A percentile compares a stretch with the other conserved stretches of the same genome.
Evolutionary conservation across 164 flowering plant genomes (phyloP).

Genomic region (Tetracentron sinense): DNA sequence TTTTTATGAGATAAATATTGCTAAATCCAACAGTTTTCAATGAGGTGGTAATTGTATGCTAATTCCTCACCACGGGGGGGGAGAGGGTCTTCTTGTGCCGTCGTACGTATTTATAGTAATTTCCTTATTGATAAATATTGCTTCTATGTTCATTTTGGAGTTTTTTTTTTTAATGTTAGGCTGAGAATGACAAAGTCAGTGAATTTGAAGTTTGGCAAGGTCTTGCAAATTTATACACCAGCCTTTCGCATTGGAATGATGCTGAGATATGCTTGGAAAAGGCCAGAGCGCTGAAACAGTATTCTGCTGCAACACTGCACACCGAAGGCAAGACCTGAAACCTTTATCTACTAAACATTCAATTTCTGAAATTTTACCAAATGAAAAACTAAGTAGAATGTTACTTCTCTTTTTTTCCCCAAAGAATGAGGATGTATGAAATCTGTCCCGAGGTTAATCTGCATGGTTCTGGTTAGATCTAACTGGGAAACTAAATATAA

Average conservation of each 20-base stretch:
- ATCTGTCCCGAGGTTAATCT: background rate
- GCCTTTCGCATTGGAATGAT: constrained; percentile 92
- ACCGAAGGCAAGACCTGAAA: constrained; percentile 62
- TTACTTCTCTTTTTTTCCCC: background rate
- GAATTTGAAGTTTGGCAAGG: constrained; percentile 96
- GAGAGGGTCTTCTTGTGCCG: too few relatives aligned
- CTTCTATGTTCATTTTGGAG: constrained; percentile 3
- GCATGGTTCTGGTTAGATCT: background rate
- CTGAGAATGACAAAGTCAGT: constrained; percentile 48
- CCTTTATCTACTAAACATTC: background rate
- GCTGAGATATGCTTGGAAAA: constrained; percentile 84
- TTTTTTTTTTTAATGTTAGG: constrained; percentile 16
- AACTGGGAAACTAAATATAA: too few relatives aligned
- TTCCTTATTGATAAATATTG: background rate
- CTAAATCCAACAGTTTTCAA: too few relatives aligned
- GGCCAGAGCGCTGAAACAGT: constrained; percentile 58
- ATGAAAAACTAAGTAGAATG: too few relatives aligned
- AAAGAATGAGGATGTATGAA: background rate
- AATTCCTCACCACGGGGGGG: too few relatives aligned
- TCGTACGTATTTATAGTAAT: background rate
- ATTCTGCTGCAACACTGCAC: constrained; percentile 57
- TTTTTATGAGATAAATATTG: too few relatives aligned
- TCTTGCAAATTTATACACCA: constrained; percentile 76
- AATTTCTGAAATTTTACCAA: background rate
- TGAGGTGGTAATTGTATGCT: too few relatives aligned